Evolutionary conservation across 2,329 filamentous ascomycete genomes (phyloP).

Genomic region (Fusarium sp.): DNA sequence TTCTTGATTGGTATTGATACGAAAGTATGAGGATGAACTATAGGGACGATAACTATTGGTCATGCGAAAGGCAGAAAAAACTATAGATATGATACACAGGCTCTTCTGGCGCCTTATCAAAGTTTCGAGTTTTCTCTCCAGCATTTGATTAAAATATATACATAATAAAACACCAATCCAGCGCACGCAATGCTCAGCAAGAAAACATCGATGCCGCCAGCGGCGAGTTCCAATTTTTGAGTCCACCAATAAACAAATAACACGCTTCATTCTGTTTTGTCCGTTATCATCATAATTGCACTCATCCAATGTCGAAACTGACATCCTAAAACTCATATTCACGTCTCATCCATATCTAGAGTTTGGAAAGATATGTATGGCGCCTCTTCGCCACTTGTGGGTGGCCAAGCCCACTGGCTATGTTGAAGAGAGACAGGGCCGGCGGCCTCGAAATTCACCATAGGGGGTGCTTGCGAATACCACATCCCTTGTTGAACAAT

Average conservation of each 20-base stretch:
- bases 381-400: slow-evolving; percentile 29
- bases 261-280: neutral
- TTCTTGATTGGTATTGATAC: neutral
- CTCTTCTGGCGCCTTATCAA: neutral
- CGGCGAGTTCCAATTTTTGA: neutral
- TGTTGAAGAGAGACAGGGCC: slow-evolving; percentile 35
- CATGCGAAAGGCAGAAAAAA: neutral
- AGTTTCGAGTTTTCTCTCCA: neutral
- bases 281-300: neutral
- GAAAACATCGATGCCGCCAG: neutral
- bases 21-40: neutral
- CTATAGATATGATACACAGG: neutral
- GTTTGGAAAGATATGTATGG: slow-evolving; percentile 29
- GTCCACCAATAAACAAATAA: neutral
- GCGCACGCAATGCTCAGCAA: neutral
- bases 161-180: neutral
- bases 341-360: slow-evolving; percentile 32
- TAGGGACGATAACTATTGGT: neutral
- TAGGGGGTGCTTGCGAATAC: slow-evolving; percentile 43
- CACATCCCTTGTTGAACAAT: slow-evolving; percentile 39
- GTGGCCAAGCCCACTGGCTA: slow-evolving; percentile 44
- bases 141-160: neutral
- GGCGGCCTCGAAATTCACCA: slow-evolving; percentile 45
- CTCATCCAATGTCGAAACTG: neutral
- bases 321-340: neutral